Conservation (phyloP, 257 asterid genomes). For the Solanum sejunctum region DNA sequence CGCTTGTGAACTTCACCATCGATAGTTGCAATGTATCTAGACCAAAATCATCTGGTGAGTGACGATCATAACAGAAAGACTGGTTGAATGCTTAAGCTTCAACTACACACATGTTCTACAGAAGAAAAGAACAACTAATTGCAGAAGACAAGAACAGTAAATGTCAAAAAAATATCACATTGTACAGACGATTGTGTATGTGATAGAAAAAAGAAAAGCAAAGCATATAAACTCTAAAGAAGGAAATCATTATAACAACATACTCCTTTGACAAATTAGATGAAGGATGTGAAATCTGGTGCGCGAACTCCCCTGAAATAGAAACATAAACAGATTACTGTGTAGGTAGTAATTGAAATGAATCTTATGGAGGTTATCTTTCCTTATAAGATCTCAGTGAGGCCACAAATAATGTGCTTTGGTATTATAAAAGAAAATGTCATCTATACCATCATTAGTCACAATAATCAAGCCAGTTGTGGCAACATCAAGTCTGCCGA, state of each 20-base stretch:
- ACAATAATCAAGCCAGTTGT: slow-evolving; percentile 88
- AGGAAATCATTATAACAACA: slow-evolving; percentile 10
- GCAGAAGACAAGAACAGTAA: not conserved
- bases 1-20: slow-evolving; percentile 53
- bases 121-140: not conserved
- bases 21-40: slow-evolving; percentile 83
- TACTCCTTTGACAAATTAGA: slow-evolving; percentile 91
- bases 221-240: not conserved
- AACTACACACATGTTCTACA: not conserved
- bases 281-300: slow-evolving; percentile 90
- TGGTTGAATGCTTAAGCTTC: not conserved
- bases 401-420: not conserved
- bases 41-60: slow-evolving; percentile 4
- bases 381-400: not conserved
- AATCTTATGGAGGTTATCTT: not conserved
- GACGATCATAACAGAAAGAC: not conserved
- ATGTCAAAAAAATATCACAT: not conserved
- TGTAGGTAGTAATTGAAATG: not conserved
- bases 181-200: not conserved
- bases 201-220: not conserved
- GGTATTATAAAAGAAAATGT: not conserved
- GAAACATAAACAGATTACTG: not conserved
- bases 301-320: slow-evolving; percentile 79
- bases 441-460: slow-evolving; percentile 80
- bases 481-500: slow-evolving; percentile 97